Evolutionary conservation across 139 green algal species (phyloP), one percentile per base, ranked within the genome.

Genomic region (Coelastrella sp.): DNA sequence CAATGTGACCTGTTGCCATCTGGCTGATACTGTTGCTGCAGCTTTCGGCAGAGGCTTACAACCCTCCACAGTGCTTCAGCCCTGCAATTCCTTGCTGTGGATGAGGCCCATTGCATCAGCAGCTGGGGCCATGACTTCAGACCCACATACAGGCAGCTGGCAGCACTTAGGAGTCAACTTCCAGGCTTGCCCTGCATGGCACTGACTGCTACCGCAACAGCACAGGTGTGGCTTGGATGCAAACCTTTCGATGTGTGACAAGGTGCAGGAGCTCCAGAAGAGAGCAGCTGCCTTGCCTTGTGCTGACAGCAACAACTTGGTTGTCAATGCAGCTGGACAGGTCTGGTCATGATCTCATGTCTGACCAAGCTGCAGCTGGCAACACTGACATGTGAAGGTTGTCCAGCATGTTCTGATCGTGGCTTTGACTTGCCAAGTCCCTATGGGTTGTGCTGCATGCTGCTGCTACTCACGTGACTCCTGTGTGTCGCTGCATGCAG

Each of bases 71-170:
- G 7, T 4, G 15, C 22, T n/a, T 8, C 7, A 10, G 63, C 10
- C 6, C 68, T 96, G 63, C 85, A 84, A 20, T 80, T 96, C 56
- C 76, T 96, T 57, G 95, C 94, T 0, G 68, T 96, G 7, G 94
- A 96, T 84, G 94, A 96, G 73, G 92, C 95, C 7, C 95, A 96
- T 78, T 97, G 93, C 89, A 96, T 96, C 90, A 94, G 90, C 87
- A 56, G 22, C 25, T 89, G 82, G 82, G 63, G 82, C 59, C 80
- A 74, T 74, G 80, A 86, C 80, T 60, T 75, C 92, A 80, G 95
- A 63, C 93, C 92, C 7, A 85, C 92, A 6, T 97, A 96, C 89
- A 90, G 95, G 10, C 61, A 87, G 78, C 90, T 97, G 59, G 78
- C 85, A 22, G 58, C 49, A 7, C 82, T 95, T 22, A 84, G 93